Base-by-base conservation (phyloP, 805 yeast species). In the Nakazawaea laoshanensis region DNA sequence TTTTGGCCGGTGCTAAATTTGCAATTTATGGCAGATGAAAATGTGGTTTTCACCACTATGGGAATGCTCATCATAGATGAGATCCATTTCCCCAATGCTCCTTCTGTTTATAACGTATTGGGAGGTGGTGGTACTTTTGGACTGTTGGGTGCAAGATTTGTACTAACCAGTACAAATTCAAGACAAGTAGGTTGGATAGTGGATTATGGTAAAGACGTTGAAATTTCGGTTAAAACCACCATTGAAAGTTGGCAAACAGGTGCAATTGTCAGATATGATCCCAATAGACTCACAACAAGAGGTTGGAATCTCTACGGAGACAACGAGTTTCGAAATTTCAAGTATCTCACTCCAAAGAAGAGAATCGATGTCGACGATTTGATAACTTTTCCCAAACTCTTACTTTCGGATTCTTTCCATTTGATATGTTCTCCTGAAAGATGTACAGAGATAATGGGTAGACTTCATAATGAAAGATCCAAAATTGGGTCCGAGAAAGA, bases 121-220 rank as follows among this genome's bases (percentile, higher is more conserved):
- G 97, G 97, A 1, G 97, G 97, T 2, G 97, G 88, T 2, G 96
- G 94, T 0, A 72, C 89, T 1, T 88, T 70, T 51, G 87, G 87
- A 2, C 70, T 77, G 1, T 57, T 81, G 11, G 96, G 96, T 0
- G 76, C 85, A 0, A 59, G 88, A 16, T 60, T 83, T 31, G 60
- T 74, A 2, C 48, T 70, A 7, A 66, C 72, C 0, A 37, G 46
- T 0, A 41, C 40, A 0, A 38, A 52, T 14, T 57, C 72, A 0
- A 25, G 42, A 3, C 48, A 48, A 6, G 63, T 77, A n/a, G 67
- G 77, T 2, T 81, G 88, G 59, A 70, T 88, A 8, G 67, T 87
- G 1, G 96, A 88, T 49, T 65, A 71, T 33, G 97, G 97, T 0
- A 46, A 52, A 4, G 96, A 87, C 47, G 84, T 86, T 47, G 94